Percentiles rank a stretch among this genome's conserved stretches.
These are phyloP conservation scores for Suillus paluster DNA, from an alignment of 768 basidiomycete species.

Conservation along the genomic window DNA sequence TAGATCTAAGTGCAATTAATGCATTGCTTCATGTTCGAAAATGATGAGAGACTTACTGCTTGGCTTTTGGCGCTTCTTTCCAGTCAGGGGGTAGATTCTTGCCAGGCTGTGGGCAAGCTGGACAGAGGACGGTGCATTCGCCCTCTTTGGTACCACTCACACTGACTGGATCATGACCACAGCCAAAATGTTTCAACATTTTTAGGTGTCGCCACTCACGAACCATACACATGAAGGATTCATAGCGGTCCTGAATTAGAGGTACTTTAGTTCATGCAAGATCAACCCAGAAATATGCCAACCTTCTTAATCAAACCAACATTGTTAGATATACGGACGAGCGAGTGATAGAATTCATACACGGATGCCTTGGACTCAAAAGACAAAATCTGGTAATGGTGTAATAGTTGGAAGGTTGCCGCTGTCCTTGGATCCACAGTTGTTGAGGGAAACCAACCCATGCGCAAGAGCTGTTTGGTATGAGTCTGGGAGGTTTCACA, in stretches of 20 bases:
- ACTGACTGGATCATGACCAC: not conserved
- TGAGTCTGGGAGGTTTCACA: slow-evolving; percentile 11
- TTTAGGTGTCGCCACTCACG: slow-evolving; percentile 22
- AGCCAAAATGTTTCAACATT: slow-evolving; percentile 17
- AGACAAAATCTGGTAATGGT: slow-evolving; percentile 30
- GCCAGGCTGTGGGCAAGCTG: slow-evolving; percentile 12
- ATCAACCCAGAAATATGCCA: not conserved
- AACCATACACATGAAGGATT: slow-evolving; percentile 22
- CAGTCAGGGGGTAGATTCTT: slow-evolving; percentile 11
- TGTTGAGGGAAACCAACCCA: slow-evolving; percentile 16
- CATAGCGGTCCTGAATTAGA: slow-evolving; percentile 19
- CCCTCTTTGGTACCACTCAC: slow-evolving; percentile 7
- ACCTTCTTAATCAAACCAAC: slow-evolving; percentile 18
- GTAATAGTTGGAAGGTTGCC: slow-evolving; percentile 16
- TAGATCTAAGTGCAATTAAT: slow-evolving; percentile 24
- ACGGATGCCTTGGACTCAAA: slow-evolving; percentile 33
- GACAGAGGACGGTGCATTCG: slow-evolving; percentile 1
- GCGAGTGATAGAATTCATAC: slow-evolving; percentile 31
- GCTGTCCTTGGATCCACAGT: not conserved
- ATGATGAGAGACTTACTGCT: not conserved
- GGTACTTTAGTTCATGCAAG: not conserved
- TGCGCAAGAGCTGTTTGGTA: slow-evolving; percentile 16
- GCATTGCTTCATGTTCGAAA: not conserved
- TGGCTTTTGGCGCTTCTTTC: not conserved
- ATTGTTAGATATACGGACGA: slow-evolving; percentile 30